Evolutionary conservation across 2,329 filamentous ascomycete genomes (phyloP).

Genomic region (Scleromitrula shiraiana): DNA sequence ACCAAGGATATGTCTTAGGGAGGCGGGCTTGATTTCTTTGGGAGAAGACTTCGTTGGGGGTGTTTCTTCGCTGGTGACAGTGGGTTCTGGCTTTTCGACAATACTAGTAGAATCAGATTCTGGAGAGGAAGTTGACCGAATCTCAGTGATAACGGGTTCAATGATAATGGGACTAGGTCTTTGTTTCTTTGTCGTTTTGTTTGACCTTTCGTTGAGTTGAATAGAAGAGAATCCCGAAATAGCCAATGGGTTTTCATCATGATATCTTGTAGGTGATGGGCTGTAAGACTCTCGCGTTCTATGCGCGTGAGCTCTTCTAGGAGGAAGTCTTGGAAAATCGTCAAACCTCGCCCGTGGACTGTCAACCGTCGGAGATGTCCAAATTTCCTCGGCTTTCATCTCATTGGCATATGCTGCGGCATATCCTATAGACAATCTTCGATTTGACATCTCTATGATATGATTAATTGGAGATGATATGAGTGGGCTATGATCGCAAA

Average conservation of each 20-base stretch:
- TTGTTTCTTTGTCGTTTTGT: neutral
- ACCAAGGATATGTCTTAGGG: constrained; percentile 48
- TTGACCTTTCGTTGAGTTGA: neutral
- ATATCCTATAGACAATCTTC: constrained; percentile 13
- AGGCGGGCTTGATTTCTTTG: constrained; percentile 16
- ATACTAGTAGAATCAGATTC: too few relatives aligned
- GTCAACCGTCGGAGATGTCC: constrained; percentile 14
- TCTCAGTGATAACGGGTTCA: too few relatives aligned
- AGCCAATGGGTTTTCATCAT: neutral
- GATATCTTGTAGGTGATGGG: neutral
- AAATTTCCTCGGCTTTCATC: constrained; percentile 13
- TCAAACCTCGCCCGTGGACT: constrained; percentile 1
- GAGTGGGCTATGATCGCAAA: neutral
- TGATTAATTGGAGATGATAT: neutral
- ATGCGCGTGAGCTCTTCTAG: neutral
- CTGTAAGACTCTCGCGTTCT: neutral
- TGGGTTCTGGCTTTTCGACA: too few relatives aligned
- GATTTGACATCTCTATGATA: constrained; percentile 3
- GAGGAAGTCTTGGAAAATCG: neutral
- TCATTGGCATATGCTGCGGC: constrained; percentile 16
- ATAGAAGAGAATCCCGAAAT: neutral
- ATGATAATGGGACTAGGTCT: neutral
- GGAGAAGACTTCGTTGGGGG: too few relatives aligned
- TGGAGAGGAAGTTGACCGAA: too few relatives aligned
- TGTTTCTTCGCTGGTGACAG: too few relatives aligned